Base-by-base conservation (phyloP, 192 early-diverging fungal species). In the Mortierella claussenii region DNA sequence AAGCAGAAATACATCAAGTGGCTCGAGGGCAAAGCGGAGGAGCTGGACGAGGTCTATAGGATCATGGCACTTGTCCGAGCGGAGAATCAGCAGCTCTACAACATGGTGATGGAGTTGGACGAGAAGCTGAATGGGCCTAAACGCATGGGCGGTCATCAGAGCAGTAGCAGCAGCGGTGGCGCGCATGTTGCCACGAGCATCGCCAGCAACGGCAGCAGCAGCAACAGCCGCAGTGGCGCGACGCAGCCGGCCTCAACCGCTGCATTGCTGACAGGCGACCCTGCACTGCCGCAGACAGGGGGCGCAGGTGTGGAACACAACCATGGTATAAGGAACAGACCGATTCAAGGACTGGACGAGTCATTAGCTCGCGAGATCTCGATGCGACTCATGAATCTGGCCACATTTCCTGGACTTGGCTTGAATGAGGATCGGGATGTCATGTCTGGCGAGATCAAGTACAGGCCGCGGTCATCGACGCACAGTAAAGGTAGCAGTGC, bases 1-100 rank as follows among this genome's bases (percentile, higher is more conserved):
- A 88, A 90, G 55, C 89, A 94, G 55, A 83, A 88, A 69, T 93
- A 96, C 62, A 87, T 95, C 30, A 87, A 89, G 64, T 85, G 89
- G 37, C 84, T 96, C 1, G 95, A 96, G 79, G 85, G 82, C 13
- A 86, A 88, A 46, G 89, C 91, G 15, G 86, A 90, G 58, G 88
- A 89, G 52, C 81, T 95, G 60, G 73, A 76, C 11, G 73, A 76
- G 31, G 73, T 76, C 2, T 76, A 76, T 21, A 52, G 58, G 12
- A 62, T 76, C 44, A 62, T 76, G 73, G 58, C 73, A 0, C 32
- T 76, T 2, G 64, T 76, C 17, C 43, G 65, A 2, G 52, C 51
- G 10, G 63, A 76, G 23, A 76, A 76, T 26, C 64, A 67, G 21
- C 57, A 67, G 26, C 58, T 76, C 9, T 67, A 49, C 30, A 55